Evolutionary conservation across 768 basidiomycete species (phyloP).

Genomic region (Auriscalpium microsporum): DNA sequence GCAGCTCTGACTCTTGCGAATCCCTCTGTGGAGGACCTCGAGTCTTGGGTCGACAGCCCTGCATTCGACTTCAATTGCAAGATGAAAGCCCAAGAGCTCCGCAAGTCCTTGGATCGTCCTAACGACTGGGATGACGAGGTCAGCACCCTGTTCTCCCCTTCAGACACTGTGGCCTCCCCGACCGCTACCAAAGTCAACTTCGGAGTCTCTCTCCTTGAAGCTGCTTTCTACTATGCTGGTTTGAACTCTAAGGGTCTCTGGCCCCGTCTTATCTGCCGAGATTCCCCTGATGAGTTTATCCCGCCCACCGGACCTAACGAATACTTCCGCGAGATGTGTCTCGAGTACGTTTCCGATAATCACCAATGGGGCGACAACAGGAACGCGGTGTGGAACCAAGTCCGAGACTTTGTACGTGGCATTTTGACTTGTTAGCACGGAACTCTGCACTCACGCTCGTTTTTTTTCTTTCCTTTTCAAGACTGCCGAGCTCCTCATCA

Average conservation of each 20-base stretch:
- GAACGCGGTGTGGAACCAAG: slow-evolving; percentile 13
- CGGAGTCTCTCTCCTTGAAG: slow-evolving; percentile 16
- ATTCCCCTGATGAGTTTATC: slow-evolving; percentile 13
- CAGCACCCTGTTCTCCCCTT: background rate
- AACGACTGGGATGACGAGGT: background rate
- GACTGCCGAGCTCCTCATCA: slow-evolving; percentile 3
- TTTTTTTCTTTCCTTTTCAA: background rate
- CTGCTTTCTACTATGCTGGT: slow-evolving; percentile 17
- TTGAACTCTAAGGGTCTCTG: slow-evolving; percentile 8
- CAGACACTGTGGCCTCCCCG: background rate
- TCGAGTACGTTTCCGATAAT: slow-evolving; percentile 15
- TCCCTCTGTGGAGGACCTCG: background rate
- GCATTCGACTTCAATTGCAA: background rate
- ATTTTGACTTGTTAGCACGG: slow-evolving; percentile 14
- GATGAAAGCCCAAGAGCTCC: background rate
- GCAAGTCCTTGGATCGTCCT: background rate
- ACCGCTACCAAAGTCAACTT: slow-evolving; percentile 1
- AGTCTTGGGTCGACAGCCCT: background rate
- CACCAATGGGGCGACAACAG: slow-evolving; percentile 10
- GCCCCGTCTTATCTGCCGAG: slow-evolving; percentile 18
- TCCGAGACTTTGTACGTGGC: slow-evolving; percentile 19
- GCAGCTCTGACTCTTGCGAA: no score
- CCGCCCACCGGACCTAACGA: slow-evolving; percentile 15
- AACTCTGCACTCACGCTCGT: background rate
- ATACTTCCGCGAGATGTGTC: slow-evolving; percentile 15